These are phyloP conservation scores for Chrysosphaeria jannelii DNA, from an alignment of 2,329 filamentous ascomycete species.

Conservation along the genomic window DNA sequence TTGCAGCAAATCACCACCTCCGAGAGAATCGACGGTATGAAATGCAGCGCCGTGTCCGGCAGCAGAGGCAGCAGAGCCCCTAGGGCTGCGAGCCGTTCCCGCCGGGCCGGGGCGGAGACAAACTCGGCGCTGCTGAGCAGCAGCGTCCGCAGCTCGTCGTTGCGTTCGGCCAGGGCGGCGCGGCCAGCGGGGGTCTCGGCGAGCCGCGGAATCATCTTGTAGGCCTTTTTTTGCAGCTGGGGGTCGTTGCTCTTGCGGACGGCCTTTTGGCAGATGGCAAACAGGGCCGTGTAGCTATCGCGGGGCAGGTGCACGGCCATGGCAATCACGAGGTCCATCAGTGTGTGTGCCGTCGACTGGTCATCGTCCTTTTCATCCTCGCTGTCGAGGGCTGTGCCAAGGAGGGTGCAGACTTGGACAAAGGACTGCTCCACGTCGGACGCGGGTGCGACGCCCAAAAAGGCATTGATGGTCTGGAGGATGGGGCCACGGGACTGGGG, in stretches of 20 bases:
- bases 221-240: conserved; percentile 94
- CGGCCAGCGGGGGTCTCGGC: conserved; percentile 52
- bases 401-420: conserved; percentile 55
- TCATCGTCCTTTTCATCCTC: conserved; percentile 8
- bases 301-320: conserved; percentile 81
- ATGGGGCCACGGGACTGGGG: conserved; percentile 79
- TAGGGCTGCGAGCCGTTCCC: conserved; percentile 64
- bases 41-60: conserved; percentile 53
- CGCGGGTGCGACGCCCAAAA: conserved; percentile 58
- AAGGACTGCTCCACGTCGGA: conserved; percentile 69
- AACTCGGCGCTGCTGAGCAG: conserved; percentile 55
- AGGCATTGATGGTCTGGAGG: conserved; percentile 80
- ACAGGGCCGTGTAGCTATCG: conserved; percentile 57
- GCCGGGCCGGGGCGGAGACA: conserved; percentile 56
- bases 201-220: conserved; percentile 84
- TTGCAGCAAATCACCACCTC: conserved; percentile 94
- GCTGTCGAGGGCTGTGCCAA: conserved; percentile 36
- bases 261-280: conserved; percentile 60
- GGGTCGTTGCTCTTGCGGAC: conserved; percentile 60
- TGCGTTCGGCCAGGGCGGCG: conserved; percentile 46
- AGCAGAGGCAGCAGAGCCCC: conserved; percentile 52
- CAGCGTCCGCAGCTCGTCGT: conserved; percentile 50
- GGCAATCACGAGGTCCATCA: conserved; percentile 91
- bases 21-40: conserved; percentile 70
- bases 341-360: conserved; percentile 55